A percentile compares a stretch with the other conserved stretches of the same genome.
phyloP scores from a whole-genome alignment of 2,329 filamentous ascomycete species.

The Exophiala aquamarina region DNA sequence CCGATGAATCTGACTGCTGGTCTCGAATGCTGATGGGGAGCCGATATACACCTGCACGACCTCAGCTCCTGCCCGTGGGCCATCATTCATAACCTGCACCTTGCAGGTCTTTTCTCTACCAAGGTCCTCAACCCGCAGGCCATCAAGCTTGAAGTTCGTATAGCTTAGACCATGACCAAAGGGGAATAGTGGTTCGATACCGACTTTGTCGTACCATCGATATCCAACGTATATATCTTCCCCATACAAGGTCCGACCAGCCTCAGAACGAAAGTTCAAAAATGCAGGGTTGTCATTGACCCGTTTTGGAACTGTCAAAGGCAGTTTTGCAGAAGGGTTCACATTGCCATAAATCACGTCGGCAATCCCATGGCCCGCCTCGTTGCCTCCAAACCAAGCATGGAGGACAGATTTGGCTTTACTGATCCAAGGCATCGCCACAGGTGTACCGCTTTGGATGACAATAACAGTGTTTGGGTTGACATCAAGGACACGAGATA shows the following conservation, averaged over 20 bases:
- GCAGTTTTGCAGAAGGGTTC: conserved; percentile 72
- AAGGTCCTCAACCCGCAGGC: conserved; percentile 43
- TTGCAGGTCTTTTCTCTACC: conserved; percentile 31
- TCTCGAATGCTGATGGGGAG: background rate
- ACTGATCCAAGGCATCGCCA: conserved; percentile 48
- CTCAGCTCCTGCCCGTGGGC: conserved; percentile 7
- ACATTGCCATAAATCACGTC: conserved; percentile 72
- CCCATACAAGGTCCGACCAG: conserved; percentile 69
- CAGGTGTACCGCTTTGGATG: conserved; percentile 72
- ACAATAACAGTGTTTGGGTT: conserved; percentile 71
- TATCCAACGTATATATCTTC: conserved; percentile 81
- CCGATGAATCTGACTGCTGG: conserved; percentile 24
- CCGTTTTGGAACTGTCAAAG: conserved; percentile 67
- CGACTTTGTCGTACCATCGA: conserved; percentile 70
- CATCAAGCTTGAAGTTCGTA: conserved; percentile 62
- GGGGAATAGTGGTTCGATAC: conserved; percentile 65
- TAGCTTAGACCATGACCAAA: conserved; percentile 81
- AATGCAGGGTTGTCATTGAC: conserved; percentile 71
- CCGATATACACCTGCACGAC: conserved; percentile 14
- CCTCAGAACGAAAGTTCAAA: conserved; percentile 71
- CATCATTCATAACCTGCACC: conserved; percentile 9
- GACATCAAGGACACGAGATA: conserved; percentile 60
- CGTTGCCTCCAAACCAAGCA: conserved; percentile 81
- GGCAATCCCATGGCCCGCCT: conserved; percentile 75
- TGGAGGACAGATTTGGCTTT: conserved; percentile 61